These are phyloP conservation scores for Psophocarpus tetragonolobus DNA, from an alignment of 306 rosid genomes.

Conservation along the genomic window DNA sequence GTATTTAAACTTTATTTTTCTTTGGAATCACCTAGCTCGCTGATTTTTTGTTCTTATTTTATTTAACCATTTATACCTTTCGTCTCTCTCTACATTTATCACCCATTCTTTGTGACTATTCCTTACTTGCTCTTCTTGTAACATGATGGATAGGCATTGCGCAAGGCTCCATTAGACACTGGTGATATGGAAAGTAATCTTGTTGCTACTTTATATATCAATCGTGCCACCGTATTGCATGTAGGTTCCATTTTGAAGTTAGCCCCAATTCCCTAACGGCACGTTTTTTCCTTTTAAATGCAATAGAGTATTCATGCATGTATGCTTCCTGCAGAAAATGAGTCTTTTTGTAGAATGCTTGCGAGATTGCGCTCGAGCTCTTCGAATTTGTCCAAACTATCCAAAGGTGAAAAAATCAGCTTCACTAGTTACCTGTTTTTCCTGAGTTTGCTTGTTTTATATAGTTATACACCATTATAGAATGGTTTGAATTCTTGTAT, in stretches of 20 bases:
- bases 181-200: conserved; percentile 55
- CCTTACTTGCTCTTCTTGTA: neutral
- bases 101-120: neutral
- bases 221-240: conserved; percentile 80
- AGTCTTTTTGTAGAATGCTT: conserved; percentile 60
- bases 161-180: conserved; percentile 67
- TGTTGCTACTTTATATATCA: conserved; percentile 65
- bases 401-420: conserved; percentile 64
- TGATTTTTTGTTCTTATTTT: too few species aligned
- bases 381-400: conserved; percentile 70
- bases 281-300: neutral
- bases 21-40: too few species aligned
- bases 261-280: neutral
- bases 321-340: conserved; percentile 60
- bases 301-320: conserved; percentile 10
- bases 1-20: too few species aligned
- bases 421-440: neutral
- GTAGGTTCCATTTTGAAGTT: conserved; percentile 46
- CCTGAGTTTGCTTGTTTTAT: conserved; percentile 7
- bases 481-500: conserved; percentile 14
- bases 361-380: conserved; percentile 74
- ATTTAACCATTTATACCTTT: neutral
- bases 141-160: conserved; percentile 62
- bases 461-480: neutral
- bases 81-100: neutral